Percentiles rank a stretch among this genome's conserved stretches.
Evolutionary conservation across 2,329 filamentous ascomycete genomes (phyloP).

Genomic region (Phialophora verrucosa): DNA sequence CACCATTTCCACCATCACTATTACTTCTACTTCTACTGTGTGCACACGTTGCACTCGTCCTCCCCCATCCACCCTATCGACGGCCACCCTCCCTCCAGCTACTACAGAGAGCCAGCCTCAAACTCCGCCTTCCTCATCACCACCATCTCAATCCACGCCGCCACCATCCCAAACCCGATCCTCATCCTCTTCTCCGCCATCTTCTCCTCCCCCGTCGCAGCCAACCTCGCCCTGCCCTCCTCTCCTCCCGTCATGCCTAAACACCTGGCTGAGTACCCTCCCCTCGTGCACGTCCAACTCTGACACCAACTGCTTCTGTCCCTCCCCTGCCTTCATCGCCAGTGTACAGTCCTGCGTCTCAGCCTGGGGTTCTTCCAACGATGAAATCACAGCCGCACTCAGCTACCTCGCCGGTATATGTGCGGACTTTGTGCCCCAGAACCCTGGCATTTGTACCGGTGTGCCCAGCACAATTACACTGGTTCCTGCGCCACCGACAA

Average conservation of each 20-base stretch:
- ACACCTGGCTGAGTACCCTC: conserved; percentile 77
- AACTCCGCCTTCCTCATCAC: conserved; percentile 4
- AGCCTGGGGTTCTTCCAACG: conserved; percentile 71
- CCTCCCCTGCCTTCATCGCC: conserved; percentile 73
- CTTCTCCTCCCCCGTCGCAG: conserved; percentile 11
- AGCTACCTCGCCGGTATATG: conserved; percentile 92
- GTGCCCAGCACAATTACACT: conserved; percentile 67
- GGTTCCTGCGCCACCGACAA: conserved; percentile 56
- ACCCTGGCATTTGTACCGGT: conserved; percentile 78
- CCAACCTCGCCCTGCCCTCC: conserved; percentile 59
- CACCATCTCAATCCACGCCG: conserved; percentile 5
- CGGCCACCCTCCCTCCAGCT: conserved; percentile 7
- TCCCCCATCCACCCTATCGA: conserved; percentile 19
- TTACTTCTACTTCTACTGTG: conserved; percentile 24
- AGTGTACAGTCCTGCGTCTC: conserved; percentile 82
- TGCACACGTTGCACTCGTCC: conserved; percentile 24
- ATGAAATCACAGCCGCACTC: conserved; percentile 72
- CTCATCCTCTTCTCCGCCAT: conserved; percentile 14
- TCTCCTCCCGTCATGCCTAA: conserved; percentile 84
- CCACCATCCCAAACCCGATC: conserved; percentile 3
- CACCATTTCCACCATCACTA: conserved; percentile 25
- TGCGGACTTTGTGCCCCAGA: conserved; percentile 68
- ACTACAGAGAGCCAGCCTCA: conserved; percentile 29
- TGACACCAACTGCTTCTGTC: conserved; percentile 85
- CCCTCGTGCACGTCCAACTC: conserved; percentile 83